Percentiles rank a stretch among this genome's conserved stretches.
Conservation (phyloP, 2,329 filamentous ascomycete species). For the Plenodomus biglobosus region DNA sequence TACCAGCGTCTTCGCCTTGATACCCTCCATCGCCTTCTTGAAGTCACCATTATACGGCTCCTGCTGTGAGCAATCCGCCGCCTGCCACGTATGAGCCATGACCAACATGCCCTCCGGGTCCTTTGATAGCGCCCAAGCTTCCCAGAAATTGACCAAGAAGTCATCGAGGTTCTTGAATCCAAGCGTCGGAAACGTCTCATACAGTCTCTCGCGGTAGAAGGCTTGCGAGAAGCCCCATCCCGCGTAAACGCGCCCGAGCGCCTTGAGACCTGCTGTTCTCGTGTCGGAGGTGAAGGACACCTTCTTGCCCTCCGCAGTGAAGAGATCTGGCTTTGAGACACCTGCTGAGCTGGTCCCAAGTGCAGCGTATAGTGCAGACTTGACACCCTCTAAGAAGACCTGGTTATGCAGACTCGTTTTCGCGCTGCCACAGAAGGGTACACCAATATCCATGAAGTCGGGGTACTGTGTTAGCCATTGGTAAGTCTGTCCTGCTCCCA, state of each 20-base stretch:
- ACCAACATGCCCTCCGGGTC: conserved; percentile 74
- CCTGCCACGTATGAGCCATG: conserved; percentile 80
- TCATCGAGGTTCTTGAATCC: conserved; percentile 70
- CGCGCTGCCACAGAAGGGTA: conserved; percentile 68
- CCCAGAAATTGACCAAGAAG: conserved; percentile 76
- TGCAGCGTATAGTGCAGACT: conserved; percentile 60
- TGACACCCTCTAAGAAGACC: conserved; percentile 67
- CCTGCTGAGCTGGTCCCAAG: conserved; percentile 59
- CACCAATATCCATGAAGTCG: conserved; percentile 65
- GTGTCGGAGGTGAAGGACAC: conserved; percentile 57
- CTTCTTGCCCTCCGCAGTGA: conserved; percentile 26
- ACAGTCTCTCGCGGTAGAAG: conserved; percentile 73
- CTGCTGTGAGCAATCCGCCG: conserved; percentile 68
- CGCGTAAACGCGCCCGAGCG: conserved; percentile 73
- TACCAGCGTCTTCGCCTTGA: conserved; percentile 72
- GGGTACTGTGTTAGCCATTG: conserved; percentile 66
- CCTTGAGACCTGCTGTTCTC: conserved; percentile 62
- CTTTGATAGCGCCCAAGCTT: conserved; percentile 70
- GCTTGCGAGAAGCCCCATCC: conserved; percentile 80
- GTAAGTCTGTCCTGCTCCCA: conserved; percentile 68
- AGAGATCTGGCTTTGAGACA: conserved; percentile 34
- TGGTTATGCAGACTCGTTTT: conserved; percentile 68
- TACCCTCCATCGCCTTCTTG: conserved; percentile 61
- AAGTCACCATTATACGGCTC: conserved; percentile 69
- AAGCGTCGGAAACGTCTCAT: conserved; percentile 57